phyloP scores from a whole-genome alignment of 2,329 filamentous ascomycete species.

The Diaporthe longicolla region DNA sequence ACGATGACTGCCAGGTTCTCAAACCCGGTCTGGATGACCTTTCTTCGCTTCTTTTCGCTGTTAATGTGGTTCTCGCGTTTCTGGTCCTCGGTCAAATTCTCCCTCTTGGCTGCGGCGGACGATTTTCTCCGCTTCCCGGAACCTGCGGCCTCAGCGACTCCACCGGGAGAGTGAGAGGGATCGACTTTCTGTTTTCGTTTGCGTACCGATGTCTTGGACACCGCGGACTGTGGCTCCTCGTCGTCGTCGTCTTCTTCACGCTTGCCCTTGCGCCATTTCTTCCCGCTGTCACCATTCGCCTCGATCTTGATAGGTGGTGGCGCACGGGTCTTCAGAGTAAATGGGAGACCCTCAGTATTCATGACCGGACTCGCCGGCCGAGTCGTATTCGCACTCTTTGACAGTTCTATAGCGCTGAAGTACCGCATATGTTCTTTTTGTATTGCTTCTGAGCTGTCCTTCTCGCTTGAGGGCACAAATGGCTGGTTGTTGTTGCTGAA shows the following conservation, averaged over 20 bases:
- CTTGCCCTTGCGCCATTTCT: slow-evolving; percentile 70
- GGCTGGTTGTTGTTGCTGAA: slow-evolving; percentile 68
- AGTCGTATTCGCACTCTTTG: slow-evolving; percentile 71
- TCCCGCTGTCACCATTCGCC: slow-evolving; percentile 55
- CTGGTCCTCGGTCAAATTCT: slow-evolving; percentile 85
- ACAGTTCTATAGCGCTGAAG: slow-evolving; percentile 70
- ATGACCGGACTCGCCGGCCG: slow-evolving; percentile 68
- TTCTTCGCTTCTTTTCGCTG: slow-evolving; percentile 88
- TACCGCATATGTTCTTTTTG: slow-evolving; percentile 68
- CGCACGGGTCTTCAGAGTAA: slow-evolving; percentile 46
- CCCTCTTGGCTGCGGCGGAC: slow-evolving; percentile 64
- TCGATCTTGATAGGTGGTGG: slow-evolving; percentile 50
- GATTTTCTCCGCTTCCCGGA: slow-evolving; percentile 66
- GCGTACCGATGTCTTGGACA: slow-evolving; percentile 53
- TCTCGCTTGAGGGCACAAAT: slow-evolving; percentile 70
- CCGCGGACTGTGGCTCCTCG: slow-evolving; percentile 55
- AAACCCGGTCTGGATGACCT: slow-evolving; percentile 85
- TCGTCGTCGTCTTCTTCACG: slow-evolving; percentile 58
- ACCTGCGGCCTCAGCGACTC: slow-evolving; percentile 50
- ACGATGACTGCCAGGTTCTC: slow-evolving; percentile 84
- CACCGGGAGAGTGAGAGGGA: slow-evolving; percentile 52
- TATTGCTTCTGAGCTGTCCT: slow-evolving; percentile 71
- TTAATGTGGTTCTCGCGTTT: slow-evolving; percentile 89
- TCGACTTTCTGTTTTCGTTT: slow-evolving; percentile 65
- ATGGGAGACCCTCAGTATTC: slow-evolving; percentile 46